Evolutionary conservation across 148 eudicot genomes (phyloP), one percentile per base, ranked within the genome.

Genomic region (Persicaria tinctoria): DNA sequence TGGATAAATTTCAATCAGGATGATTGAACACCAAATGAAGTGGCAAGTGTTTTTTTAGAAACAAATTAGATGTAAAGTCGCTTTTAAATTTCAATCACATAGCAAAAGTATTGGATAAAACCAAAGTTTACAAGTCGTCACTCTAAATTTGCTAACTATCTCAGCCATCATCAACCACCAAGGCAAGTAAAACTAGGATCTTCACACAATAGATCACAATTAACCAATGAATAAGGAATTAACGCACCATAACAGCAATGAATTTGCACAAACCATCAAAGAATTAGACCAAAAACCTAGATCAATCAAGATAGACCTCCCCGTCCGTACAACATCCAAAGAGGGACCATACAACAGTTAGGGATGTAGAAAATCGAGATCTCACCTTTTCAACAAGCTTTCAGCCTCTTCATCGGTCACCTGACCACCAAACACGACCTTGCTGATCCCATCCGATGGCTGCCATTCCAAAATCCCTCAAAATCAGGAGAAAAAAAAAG

Each of bases 21-120:
- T 63, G 69, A 63, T 63, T 63, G 32, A 63, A 63, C 69, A 27
- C 45, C 11, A 63, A 57, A 9, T 63, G 69, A 63, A 63, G 69
- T 63, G 69, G 32, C 69, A 27, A 63, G 69, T 63, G 45, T 32
- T 27, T 57, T 27, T 63, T 16, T 63, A 63, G 8, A 16, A 63
- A 63, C 69, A 63, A 63, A 63, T 66, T 66, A 66, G 70, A 38
- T 66, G 70, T 18, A 66, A 66, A 66, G 70, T 66, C 70, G 14
- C 70, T 41, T 38, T 66, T 18, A 66, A 12, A 66, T 41, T 18
- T 66, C 47, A 66, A 66, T 41, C 47, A 14, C 70, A 66, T 12
- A 41, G 14, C 17, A 62, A 23, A 27, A 14, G 9, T 18, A 62
- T 23, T 10, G 16, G 27, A 62, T 62, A 62, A 23, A 62, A 62